phyloP scores from a whole-genome alignment of 1,284 basidiomycete species.

The Irpex lacteus region DNA sequence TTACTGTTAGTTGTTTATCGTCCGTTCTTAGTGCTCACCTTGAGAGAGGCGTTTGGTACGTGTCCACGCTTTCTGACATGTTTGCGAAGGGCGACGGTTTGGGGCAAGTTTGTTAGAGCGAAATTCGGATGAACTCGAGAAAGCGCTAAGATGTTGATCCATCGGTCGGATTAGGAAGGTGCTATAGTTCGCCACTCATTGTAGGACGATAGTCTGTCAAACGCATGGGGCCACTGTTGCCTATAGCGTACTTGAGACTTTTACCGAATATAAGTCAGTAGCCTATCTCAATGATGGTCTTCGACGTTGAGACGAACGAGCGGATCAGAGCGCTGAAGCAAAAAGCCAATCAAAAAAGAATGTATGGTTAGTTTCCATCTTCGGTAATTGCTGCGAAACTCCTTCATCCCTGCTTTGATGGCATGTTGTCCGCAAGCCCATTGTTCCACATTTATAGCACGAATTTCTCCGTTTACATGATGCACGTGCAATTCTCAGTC shows the following conservation, averaged over 20 bases:
- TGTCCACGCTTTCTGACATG: conserved; percentile 50
- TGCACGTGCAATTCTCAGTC: no score
- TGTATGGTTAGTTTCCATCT: not conserved
- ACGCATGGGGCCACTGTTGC: no score
- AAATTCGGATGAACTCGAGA: not conserved
- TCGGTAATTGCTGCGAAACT: not conserved
- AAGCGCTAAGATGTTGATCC: not conserved
- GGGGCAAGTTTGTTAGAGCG: not conserved
- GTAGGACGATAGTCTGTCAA: no score
- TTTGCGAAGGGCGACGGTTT: not conserved
- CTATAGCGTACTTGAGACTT: no score
- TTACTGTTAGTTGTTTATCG: not conserved
- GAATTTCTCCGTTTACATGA: no score
- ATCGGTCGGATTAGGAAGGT: not conserved
- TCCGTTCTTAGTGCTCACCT: conserved; percentile 41
- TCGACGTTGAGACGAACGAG: no score
- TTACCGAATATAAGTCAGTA: no score
- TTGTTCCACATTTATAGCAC: no score
- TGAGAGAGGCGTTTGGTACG: conserved; percentile 74
- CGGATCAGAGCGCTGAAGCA: not conserved
- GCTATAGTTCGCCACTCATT: not conserved
- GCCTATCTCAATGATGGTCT: no score
- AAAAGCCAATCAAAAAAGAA: not conserved
- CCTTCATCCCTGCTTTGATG: not conserved
- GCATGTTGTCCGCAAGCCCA: not conserved